These are phyloP conservation scores for Stephania cephalantha DNA, from an alignment of 164 flowering plant species.

Conservation along the genomic window DNA sequence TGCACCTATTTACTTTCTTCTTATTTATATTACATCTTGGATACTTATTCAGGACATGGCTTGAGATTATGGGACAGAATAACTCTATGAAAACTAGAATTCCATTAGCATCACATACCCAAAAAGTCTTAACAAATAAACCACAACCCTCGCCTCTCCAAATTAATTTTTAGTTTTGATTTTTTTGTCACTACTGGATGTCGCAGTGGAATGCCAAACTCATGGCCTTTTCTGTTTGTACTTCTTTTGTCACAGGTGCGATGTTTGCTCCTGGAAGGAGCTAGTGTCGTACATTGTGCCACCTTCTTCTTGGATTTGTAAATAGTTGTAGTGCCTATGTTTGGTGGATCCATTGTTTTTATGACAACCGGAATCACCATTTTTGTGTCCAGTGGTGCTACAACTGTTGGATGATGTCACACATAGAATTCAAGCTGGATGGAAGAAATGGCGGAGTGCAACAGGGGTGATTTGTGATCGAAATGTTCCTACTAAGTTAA, in stretches of 20 bases:
- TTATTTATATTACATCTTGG: conserved; percentile 2
- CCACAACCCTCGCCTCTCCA: not conserved
- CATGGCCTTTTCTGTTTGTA: conserved; percentile 51
- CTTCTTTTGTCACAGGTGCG: conserved; percentile 97
- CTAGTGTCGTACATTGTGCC: conserved; percentile 98
- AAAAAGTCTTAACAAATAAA: not conserved
- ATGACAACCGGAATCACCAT: conserved; percentile 62
- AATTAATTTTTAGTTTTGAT: not conserved
- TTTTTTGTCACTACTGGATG: not conserved
- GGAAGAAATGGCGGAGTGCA: no score
- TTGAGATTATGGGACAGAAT: not conserved
- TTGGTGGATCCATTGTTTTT: conserved; percentile 51
- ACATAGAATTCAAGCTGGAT: no score
- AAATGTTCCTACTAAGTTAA: no score
- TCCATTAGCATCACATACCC: not conserved
- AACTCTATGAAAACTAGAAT: not conserved
- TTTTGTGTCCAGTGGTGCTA: conserved; percentile 62
- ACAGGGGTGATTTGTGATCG: no score
- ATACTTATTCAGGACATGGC: not conserved
- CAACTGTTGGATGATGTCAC: conserved; percentile 39
- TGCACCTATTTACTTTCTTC: conserved; percentile 1
- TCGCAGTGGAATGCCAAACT: conserved; percentile 21
- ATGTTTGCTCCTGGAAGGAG: conserved; percentile 99
- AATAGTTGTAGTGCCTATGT: conserved; percentile 60
- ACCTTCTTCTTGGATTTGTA: conserved; percentile 52